Base-by-base conservation (phyloP, 169 alveolate species). In the Eimeria praecox region DNA sequence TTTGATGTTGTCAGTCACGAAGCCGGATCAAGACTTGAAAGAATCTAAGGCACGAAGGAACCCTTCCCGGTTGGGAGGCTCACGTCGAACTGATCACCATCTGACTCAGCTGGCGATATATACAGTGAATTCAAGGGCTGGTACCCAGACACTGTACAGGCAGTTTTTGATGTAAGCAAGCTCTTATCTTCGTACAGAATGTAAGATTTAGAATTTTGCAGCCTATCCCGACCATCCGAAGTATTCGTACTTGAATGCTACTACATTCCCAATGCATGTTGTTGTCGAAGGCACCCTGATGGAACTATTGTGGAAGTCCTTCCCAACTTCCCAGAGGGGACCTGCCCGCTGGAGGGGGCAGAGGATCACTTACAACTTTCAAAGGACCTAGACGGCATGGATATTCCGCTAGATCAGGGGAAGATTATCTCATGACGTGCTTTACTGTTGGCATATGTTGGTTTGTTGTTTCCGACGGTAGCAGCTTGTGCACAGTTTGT, bases 81-180 rank as follows among this genome's bases (percentile, higher is more conserved):
- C 35, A 46, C 38, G 66, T 38, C 66, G 49, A 40, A 46, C 18
- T 20, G 83, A 35, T n/a, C 18, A 14, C 33, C 62, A 49, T 18
- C 66, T 42, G 54, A 40, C 64, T 62, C 83, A 87, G 66, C 44
- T 87, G 85, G 64, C 83, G 33, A 87, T 87, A 87, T 87, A 64
- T 46, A 87, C 94, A 18, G 66, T 87, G 69, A 38, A 87, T 40
- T 44, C 94, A 2, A 87, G 75, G 62, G 82, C 94, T 10, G 94
- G 83, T 24, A 87, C 94, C 16, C 94, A 87, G 66, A 42, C 83
- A 42, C 83, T 64, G 64, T 64, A 87, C 94, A 62, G 94, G 30
- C 80, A 40, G 46, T 87, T 87, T 46, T 14, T 87, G 56, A 24
- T 54, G 94, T 87, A 46, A 62, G 94, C 46, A 24, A 4, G 59